Percentiles rank a stretch among this genome's conserved stretches.
phyloP scores from a whole-genome alignment of 2,329 filamentous ascomycete species.

The Colletotrichum sp. region DNA sequence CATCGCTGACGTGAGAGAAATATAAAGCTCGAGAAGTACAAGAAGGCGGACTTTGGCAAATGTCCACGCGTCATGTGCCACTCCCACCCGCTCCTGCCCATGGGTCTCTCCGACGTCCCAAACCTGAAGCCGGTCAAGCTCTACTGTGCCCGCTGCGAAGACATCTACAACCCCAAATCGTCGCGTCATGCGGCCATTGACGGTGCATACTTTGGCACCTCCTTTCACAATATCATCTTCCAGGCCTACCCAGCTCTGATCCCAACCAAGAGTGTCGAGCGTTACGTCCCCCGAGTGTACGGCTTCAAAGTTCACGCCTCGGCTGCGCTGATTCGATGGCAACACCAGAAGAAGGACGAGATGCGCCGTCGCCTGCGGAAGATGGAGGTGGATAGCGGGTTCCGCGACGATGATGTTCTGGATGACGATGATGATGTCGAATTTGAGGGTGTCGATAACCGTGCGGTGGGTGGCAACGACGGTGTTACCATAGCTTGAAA shows the following conservation, averaged over 20 bases:
- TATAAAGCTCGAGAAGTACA: constrained; percentile 94
- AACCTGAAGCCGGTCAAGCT: constrained; percentile 93
- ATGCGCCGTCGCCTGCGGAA: constrained; percentile 79
- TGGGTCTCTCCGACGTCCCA: constrained; percentile 90
- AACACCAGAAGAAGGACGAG: constrained; percentile 79
- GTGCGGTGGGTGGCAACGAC: constrained; percentile 25
- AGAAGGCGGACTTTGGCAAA: constrained; percentile 97
- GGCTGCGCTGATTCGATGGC: constrained; percentile 90
- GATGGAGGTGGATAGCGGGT: constrained; percentile 79
- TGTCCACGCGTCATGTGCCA: constrained; percentile 96
- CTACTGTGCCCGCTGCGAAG: constrained; percentile 96
- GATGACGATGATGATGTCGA: constrained; percentile 61
- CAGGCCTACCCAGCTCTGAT: constrained; percentile 94
- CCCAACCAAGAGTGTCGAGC: constrained; percentile 81
- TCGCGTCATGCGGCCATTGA: constrained; percentile 94
- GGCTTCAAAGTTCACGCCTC: constrained; percentile 95
- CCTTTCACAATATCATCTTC: constrained; percentile 99
- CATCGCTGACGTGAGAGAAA: background rate
- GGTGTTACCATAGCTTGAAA: constrained; percentile 7
- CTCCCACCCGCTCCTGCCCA: constrained; percentile 89
- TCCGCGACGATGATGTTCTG: constrained; percentile 71
- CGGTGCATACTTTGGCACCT: constrained; percentile 96
- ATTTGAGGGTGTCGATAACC: constrained; percentile 40
- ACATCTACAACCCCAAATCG: constrained; percentile 98
- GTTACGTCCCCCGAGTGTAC: constrained; percentile 90